Conservation (phyloP, 2,329 filamentous ascomycete species). For the Botrytis paeoniae region DNA sequence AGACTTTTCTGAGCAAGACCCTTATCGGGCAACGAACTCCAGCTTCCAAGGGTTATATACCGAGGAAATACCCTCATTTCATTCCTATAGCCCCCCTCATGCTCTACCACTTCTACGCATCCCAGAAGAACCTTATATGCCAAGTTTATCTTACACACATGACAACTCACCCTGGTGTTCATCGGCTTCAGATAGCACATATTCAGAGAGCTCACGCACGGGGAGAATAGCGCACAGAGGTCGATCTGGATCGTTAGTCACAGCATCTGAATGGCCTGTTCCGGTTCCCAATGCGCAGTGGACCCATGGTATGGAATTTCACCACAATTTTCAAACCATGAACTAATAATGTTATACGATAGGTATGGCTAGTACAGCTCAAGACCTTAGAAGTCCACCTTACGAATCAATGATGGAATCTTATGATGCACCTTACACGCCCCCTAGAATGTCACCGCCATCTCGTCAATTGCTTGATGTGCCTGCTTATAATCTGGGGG, state of each 20-base stretch:
- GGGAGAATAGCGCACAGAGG: slow-evolving; percentile 27
- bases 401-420: slow-evolving; percentile 31
- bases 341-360: not conserved
- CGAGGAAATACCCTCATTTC: slow-evolving; percentile 22
- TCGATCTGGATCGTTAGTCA: slow-evolving; percentile 31
- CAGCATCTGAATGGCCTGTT: slow-evolving; percentile 32
- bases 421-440: slow-evolving; percentile 31
- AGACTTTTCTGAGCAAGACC: not conserved
- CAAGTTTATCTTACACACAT: slow-evolving; percentile 32
- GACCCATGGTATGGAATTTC: slow-evolving; percentile 25
- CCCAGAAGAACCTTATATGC: slow-evolving; percentile 33
- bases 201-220: slow-evolving; percentile 33
- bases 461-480: slow-evolving; percentile 33
- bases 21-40: slow-evolving; percentile 9
- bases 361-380: slow-evolving; percentile 24
- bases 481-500: slow-evolving; percentile 26
- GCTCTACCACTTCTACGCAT: slow-evolving; percentile 33
- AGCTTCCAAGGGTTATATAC: slow-evolving; percentile 25
- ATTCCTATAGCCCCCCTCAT: slow-evolving; percentile 26
- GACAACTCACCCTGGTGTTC: slow-evolving; percentile 37
- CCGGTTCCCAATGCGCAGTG: slow-evolving; percentile 26
- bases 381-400: slow-evolving; percentile 30
- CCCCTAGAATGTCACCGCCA: slow-evolving; percentile 32
- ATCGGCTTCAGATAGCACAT: slow-evolving; percentile 36
- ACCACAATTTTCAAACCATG: not conserved